phyloP scores from a whole-genome alignment of 2,329 filamentous ascomycete genomes.

The Penicillium brasilianum region DNA sequence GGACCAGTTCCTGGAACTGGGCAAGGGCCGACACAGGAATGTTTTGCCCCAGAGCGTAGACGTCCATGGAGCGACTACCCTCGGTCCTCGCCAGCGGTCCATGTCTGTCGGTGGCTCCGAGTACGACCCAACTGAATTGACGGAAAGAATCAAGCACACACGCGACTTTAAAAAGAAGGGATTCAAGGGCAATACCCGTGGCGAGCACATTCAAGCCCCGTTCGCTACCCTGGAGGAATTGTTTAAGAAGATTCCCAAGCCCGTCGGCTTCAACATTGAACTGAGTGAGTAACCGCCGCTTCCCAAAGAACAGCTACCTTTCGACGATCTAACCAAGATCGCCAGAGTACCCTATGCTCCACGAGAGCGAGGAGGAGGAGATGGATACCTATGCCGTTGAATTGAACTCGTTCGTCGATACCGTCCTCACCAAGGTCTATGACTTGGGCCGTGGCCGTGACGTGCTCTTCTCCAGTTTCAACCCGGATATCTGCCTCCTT shows the following conservation, averaged over 20 bases:
- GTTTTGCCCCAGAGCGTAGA: constrained; percentile 43
- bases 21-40: constrained; percentile 55
- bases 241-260: constrained; percentile 79
- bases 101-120: constrained; percentile 64
- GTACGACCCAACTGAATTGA: constrained; percentile 48
- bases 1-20: constrained; percentile 89
- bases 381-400: constrained; percentile 98
- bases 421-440: constrained; percentile 87
- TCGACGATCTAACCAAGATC: constrained; percentile 35
- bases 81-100: constrained; percentile 53
- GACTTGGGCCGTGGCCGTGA: constrained; percentile 81
- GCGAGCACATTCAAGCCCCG: constrained; percentile 91
- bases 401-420: constrained; percentile 95
- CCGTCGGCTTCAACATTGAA: constrained; percentile 96
- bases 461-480: constrained; percentile 96
- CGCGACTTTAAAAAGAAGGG: constrained; percentile 92
- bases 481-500: constrained; percentile 93
- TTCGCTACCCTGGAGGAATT: constrained; percentile 95
- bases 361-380: constrained; percentile 91
- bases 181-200: constrained; percentile 93
- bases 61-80: constrained; percentile 20
- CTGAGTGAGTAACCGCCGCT: constrained; percentile 64
- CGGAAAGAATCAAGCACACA: constrained; percentile 95
- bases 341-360: constrained; percentile 89
- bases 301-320: constrained; percentile 31